Evolutionary conservation across 106 monocot genomes (phyloP).

Genomic region (Dioscorea zingiberensis): DNA sequence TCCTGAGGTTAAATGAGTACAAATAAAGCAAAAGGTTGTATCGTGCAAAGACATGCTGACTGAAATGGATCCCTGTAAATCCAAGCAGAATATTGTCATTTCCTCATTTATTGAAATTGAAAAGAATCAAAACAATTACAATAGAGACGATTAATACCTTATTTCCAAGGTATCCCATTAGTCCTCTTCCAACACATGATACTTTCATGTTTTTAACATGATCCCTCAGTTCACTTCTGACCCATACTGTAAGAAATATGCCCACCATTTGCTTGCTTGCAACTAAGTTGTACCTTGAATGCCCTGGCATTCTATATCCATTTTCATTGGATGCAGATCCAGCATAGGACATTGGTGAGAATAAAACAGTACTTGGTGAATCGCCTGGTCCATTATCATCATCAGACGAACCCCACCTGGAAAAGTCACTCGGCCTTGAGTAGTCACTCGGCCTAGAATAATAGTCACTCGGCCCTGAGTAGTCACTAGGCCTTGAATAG

Average conservation of each 20-base stretch:
- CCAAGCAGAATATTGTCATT: too few relatives aligned
- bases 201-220: slow-evolving; percentile 61
- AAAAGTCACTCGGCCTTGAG: too few relatives aligned
- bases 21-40: slow-evolving; percentile 79
- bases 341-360: slow-evolving; percentile 33
- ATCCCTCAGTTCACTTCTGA: slow-evolving; percentile 44
- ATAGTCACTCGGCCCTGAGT: too few relatives aligned
- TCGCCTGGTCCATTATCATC: slow-evolving; percentile 34
- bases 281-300: slow-evolving; percentile 57
- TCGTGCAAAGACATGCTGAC: slow-evolving; percentile 75
- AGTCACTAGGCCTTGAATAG: too few relatives aligned
- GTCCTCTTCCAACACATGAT: slow-evolving; percentile 62
- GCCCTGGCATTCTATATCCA: slow-evolving; percentile 16
- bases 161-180: slow-evolving; percentile 79
- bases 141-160: slow-evolving; percentile 27
- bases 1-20: slow-evolving; percentile 74
- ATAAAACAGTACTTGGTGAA: slow-evolving; percentile 14
- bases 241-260: slow-evolving; percentile 69
- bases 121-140: too few relatives aligned
- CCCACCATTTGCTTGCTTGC: slow-evolving; percentile 84
- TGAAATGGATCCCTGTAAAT: slow-evolving; percentile 66
- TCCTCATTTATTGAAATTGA: too few relatives aligned
- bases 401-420: slow-evolving; percentile 47
- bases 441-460: too few relatives aligned
- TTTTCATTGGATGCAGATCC: slow-evolving; percentile 31